phyloP scores from a whole-genome alignment of 1,139 yeast species.

The Magnusiomyces magnusii region DNA sequence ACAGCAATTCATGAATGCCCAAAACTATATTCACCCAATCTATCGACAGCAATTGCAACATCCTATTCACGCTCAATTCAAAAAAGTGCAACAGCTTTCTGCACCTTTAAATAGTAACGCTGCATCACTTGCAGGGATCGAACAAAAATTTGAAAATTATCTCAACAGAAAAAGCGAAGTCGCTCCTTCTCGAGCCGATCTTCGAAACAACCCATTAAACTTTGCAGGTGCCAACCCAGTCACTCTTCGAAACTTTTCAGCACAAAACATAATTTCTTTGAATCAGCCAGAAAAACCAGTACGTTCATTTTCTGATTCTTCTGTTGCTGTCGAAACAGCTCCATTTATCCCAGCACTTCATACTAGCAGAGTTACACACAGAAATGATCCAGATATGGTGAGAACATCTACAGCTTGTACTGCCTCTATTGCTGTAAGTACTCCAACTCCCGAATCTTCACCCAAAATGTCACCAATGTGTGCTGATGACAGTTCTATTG shows the following conservation, averaged over 20 bases:
- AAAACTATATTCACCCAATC: not conserved
- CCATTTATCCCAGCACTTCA: not conserved
- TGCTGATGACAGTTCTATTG: not conserved
- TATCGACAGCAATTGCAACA: not conserved
- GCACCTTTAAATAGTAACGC: not conserved
- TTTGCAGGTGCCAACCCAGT: not conserved
- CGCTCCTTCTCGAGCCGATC: not conserved
- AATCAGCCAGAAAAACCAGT: not conserved
- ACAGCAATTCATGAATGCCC: not conserved
- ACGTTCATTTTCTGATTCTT: slow-evolving; percentile 4
- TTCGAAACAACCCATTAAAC: not conserved
- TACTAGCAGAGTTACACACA: not conserved
- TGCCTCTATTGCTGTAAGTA: not conserved
- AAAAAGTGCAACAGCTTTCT: not conserved
- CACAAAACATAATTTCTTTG: not conserved
- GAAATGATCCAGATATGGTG: not conserved
- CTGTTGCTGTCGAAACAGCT: not conserved
- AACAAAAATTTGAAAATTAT: not conserved
- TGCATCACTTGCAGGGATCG: not conserved
- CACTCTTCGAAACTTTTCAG: not conserved
- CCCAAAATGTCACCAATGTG: not conserved
- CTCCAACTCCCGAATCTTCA: not conserved
- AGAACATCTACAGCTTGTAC: not conserved
- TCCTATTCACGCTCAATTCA: not conserved
- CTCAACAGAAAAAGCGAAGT: not conserved